These are phyloP conservation scores for Nepenthes alata DNA, from an alignment of 179 eudicot species.

Conservation along the genomic window DNA sequence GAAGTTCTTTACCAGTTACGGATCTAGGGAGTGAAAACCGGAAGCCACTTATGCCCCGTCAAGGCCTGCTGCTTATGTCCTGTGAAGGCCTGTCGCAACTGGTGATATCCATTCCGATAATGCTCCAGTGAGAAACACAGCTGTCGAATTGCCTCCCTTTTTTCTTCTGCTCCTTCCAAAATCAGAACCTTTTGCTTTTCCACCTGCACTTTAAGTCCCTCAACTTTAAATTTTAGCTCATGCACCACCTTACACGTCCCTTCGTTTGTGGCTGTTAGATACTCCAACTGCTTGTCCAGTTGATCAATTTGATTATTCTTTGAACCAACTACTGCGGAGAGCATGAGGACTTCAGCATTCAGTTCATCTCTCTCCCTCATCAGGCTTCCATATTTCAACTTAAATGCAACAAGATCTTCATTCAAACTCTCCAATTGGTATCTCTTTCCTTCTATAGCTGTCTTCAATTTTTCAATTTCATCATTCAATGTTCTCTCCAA, in stretches of 20 bases:
- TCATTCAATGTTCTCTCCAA: slow-evolving; percentile 20
- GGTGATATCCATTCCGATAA: slow-evolving; percentile 50
- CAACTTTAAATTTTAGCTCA: slow-evolving; percentile 33
- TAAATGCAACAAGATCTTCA: slow-evolving; percentile 35
- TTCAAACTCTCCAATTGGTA: slow-evolving; percentile 31
- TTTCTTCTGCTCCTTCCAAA: slow-evolving; percentile 61
- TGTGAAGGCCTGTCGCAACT: slow-evolving; percentile 45
- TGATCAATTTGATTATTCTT: slow-evolving; percentile 28
- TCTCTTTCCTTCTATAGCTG: slow-evolving; percentile 26
- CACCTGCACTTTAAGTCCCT: slow-evolving; percentile 35
- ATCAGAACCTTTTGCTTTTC: slow-evolving; percentile 34
- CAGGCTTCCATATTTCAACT: slow-evolving; percentile 35
- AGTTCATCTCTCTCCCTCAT: slow-evolving; percentile 39
- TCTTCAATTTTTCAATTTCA: slow-evolving; percentile 52
- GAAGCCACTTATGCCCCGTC: slow-evolving; percentile 2
- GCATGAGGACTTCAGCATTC: slow-evolving; percentile 8
- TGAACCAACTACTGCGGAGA: slow-evolving; percentile 19
- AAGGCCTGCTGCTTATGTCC: slow-evolving; percentile 32
- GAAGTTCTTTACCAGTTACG: too few relatives aligned
- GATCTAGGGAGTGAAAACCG: slow-evolving; percentile 32
- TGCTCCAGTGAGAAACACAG: slow-evolving; percentile 77
- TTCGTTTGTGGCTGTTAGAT: too few relatives aligned
- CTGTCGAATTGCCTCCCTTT: slow-evolving; percentile 75
- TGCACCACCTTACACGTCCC: too few relatives aligned
- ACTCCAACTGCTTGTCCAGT: slow-evolving; percentile 32